phyloP scores from a whole-genome alignment of 306 rosid species.

The Leucaena leucocephala region DNA sequence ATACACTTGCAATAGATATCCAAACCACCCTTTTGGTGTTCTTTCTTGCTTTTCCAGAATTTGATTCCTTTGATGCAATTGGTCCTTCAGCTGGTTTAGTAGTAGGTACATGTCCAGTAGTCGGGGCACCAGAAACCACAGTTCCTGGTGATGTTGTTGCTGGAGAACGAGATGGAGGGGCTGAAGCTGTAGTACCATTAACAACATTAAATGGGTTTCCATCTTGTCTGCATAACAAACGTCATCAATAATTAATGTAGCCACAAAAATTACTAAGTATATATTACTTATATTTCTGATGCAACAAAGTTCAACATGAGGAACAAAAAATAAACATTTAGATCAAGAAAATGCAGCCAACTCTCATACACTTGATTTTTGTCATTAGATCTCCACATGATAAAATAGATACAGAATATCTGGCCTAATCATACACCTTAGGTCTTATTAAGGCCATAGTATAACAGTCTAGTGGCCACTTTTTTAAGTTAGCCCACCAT shows the following conservation, averaged over 20 bases:
- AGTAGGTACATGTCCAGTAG: constrained; percentile 58
- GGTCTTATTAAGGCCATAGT: constrained; percentile 4
- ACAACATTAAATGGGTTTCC: constrained; percentile 78
- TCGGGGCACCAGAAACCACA: constrained; percentile 37
- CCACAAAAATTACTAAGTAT: constrained; percentile 14
- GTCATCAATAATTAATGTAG: constrained; percentile 33
- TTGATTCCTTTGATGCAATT: constrained; percentile 55
- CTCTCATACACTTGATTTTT: constrained; percentile 18
- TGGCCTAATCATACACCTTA: constrained; percentile 7
- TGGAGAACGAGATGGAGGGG: constrained; percentile 59
- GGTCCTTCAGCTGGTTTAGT: constrained; percentile 75
- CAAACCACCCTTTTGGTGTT: constrained; percentile 72
- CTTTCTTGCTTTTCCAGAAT: constrained; percentile 59
- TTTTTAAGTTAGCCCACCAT: constrained; percentile 24
- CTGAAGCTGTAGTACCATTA: constrained; percentile 57
- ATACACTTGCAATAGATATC: constrained; percentile 69
- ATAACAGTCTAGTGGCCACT: constrained; percentile 18
- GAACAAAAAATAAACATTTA: constrained; percentile 17
- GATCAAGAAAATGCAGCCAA: constrained; percentile 19
- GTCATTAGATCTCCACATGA: neutral
- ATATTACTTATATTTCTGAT: constrained; percentile 20
- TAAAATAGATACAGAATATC: constrained; percentile 11
- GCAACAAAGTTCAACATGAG: constrained; percentile 15
- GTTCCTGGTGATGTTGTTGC: constrained; percentile 53
- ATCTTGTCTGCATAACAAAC: constrained; percentile 63